Evolutionary conservation across 129 eudicot genomes (phyloP), one percentile per base, ranked within the genome.

Genomic region (Tagetes erecta): DNA sequence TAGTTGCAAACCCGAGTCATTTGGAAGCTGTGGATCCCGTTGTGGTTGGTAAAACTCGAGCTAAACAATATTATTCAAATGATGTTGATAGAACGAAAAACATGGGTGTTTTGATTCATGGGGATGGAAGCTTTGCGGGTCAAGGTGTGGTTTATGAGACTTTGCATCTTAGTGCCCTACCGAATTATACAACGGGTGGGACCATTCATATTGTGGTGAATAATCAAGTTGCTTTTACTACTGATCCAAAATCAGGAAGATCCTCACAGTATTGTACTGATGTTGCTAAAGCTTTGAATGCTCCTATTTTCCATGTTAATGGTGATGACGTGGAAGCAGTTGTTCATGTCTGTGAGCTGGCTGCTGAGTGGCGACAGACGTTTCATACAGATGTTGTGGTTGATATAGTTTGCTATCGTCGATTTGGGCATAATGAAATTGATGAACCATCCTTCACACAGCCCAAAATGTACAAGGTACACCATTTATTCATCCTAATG

Each of bases 181-280:
- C 97, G 6, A 92, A 89, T 77, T 92, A 92, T 81, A 83, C 97
- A 36, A 89, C 97, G 6, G 97, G 97, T 5, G 97, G 97, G 4
- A 92, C 94, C 35, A 84, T 89, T 14, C 97, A 92, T 68, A 87
- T 92, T 4, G 97, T 92, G 60, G 97, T 92, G 70, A 92, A 92
- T 80, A 92, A 92, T 65, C 97, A 92, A 76, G 97, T 92, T 68
- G 97, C 97, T 8, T 92, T 92, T 73, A 92, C 97, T 20, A 92
- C 96, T 51, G 97, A 92, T 78, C 97, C 97, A 3, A 81, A 35
- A 67, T 31, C 97, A 1, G 97, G 97, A 78, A 86, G 96, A 78
- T 91, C 97, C 50, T 92, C 97, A n/a, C 96, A 88, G 74, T 92
- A 92, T 75, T 91, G 97, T 71, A 91, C 97, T 1, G 97, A 91